Evolutionary conservation across 441 rosid species (phyloP).

Genomic region (Erodium texanum): DNA sequence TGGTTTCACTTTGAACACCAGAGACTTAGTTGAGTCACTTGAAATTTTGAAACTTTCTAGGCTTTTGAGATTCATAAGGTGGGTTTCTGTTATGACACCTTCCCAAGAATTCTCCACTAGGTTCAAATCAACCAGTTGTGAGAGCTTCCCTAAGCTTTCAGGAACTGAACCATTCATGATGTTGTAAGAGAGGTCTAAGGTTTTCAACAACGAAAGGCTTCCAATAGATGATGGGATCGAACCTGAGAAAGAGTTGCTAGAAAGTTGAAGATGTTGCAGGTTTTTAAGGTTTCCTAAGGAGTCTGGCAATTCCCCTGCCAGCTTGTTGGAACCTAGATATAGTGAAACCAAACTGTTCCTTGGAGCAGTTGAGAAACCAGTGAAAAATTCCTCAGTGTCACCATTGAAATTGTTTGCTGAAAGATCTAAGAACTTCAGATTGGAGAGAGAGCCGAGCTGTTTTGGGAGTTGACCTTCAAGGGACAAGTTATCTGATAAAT

Average conservation of each 20-base stretch:
- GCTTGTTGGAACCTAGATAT: slow-evolving; percentile 24
- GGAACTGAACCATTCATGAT: slow-evolving; percentile 40
- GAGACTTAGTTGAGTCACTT: slow-evolving; percentile 19
- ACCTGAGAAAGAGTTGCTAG: slow-evolving; percentile 32
- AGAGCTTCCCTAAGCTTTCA: slow-evolving; percentile 33
- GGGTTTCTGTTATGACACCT: slow-evolving; percentile 31
- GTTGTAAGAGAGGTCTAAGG: slow-evolving; percentile 33
- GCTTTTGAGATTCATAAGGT: slow-evolving; percentile 27
- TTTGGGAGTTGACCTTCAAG: slow-evolving; percentile 29
- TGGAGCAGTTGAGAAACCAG: slow-evolving; percentile 19
- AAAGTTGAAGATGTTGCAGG: slow-evolving; percentile 29
- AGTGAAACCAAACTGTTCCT: slow-evolving; percentile 15
- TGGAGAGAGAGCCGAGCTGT: slow-evolving; percentile 21
- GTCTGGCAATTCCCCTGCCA: slow-evolving; percentile 30
- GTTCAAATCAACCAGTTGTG: slow-evolving; percentile 22
- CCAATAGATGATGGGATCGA: slow-evolving; percentile 32
- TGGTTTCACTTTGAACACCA: slow-evolving; percentile 20
- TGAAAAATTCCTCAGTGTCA: slow-evolving; percentile 21
- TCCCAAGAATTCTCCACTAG: slow-evolving; percentile 30
- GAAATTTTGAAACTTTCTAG: slow-evolving; percentile 23
- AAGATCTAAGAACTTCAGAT: slow-evolving; percentile 26
- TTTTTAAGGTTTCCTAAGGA: slow-evolving; percentile 29
- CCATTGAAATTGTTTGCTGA: slow-evolving; percentile 27
- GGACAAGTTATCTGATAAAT: slow-evolving; percentile 26
- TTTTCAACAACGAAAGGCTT: slow-evolving; percentile 24